Evolutionary conservation across 495 filamentous ascomycete species (phyloP).

Genomic region (Xylaria sp.): DNA sequence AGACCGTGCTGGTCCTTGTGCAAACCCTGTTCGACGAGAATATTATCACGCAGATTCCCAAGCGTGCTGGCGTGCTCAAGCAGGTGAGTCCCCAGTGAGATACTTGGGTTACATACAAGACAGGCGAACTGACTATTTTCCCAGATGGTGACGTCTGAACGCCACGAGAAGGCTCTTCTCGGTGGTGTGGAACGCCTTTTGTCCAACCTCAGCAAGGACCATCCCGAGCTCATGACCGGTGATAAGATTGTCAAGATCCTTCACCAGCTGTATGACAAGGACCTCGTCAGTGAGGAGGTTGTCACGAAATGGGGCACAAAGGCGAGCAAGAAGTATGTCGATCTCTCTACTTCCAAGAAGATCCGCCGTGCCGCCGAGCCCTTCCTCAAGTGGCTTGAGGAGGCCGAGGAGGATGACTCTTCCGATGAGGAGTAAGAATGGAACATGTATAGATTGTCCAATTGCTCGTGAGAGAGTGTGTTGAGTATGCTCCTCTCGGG

Average conservation of each 20-base stretch:
- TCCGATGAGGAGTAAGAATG: constrained; percentile 63
- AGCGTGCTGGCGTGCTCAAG: constrained; percentile 84
- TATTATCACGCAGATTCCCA: constrained; percentile 80
- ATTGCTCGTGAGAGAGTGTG: neutral
- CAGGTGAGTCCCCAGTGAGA: constrained; percentile 57
- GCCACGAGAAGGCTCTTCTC: constrained; percentile 96
- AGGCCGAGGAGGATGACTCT: constrained; percentile 84
- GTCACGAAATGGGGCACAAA: constrained; percentile 90
- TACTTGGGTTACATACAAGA: neutral
- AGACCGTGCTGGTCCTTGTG: constrained; percentile 87
- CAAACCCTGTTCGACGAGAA: constrained; percentile 93
- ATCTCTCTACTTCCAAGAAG: constrained; percentile 87
- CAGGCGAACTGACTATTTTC: constrained; percentile 42
- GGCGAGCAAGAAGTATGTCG: constrained; percentile 97
- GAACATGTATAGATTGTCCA: neutral
- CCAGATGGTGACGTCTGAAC: constrained; percentile 84
- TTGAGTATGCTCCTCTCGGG: neutral
- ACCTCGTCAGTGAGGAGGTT: constrained; percentile 84
- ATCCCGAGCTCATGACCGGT: constrained; percentile 70
- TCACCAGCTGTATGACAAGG: constrained; percentile 84
- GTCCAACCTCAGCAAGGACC: constrained; percentile 68
- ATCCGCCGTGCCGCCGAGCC: constrained; percentile 92
- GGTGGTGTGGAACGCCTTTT: constrained; percentile 95
- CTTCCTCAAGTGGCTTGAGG: constrained; percentile 93
- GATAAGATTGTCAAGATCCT: constrained; percentile 83